Evolutionary conservation across 2,329 filamentous ascomycete genomes (phyloP), one percentile per base, ranked within the genome.

Genomic region (Fusarium udum): DNA sequence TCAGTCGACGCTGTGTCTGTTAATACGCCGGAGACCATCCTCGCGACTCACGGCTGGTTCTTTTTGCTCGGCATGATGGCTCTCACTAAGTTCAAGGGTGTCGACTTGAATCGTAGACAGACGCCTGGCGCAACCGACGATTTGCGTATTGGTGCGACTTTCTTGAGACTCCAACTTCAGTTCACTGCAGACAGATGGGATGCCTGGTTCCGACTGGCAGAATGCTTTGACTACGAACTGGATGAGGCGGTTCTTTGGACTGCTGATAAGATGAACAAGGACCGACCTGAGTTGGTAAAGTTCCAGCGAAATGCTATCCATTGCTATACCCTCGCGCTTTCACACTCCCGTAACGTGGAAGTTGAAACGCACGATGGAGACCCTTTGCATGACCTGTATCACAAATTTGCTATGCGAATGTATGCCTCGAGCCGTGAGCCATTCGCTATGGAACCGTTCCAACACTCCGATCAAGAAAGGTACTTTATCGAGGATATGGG

Each of bases 171-270:
- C 73, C 94, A 97, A 79, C 82, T 97, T 3, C 94, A 97, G 75
- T 94, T 94, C 79, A 94, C 92, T 4, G 89, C 91, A 5, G 91
- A 94, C 45, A 90, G 91, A 63, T 97, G 95, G 95, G 93, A 97
- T 80, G 92, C 93, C 1, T 97, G 95, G 95, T 96, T 95, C 80
- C 90, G 94, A 18, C 87, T 97, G 31, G 95, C 92, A 1, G 94
- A 97, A 80, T 94, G 93, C 55, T 95, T 94, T 77, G 95, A 97
- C 81, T 92, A 93, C 57, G 94, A 97, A 77, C 85, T 97, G 20
- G 95, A 97, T 71, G 95, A 97, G 80, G 90, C 92, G 12, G 93
- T 97, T 10, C 89, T 95, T 10, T 97, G 95, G 95, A 93, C 92
- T 26, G 93, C 94, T 2, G 94, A 97, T 75, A 97, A 97, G 82